phyloP scores from a whole-genome alignment of 257 asterid genomes.

The Jacaranda mimosifolia region DNA sequence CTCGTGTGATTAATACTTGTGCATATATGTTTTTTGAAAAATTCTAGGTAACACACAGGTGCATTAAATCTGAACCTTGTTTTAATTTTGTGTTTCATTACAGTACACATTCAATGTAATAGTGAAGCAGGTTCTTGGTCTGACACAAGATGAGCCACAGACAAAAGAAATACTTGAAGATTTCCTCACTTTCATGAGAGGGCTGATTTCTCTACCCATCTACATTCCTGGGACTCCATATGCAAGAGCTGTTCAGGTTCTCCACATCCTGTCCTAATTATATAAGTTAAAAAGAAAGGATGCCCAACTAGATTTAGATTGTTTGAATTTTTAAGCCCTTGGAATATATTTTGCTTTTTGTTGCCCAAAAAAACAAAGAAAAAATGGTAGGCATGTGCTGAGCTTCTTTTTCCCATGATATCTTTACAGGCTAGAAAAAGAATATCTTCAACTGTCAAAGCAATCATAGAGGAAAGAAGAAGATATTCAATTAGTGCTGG shows the following conservation, averaged over 20 bases:
- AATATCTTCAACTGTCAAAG: slow-evolving; percentile 76
- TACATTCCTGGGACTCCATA: slow-evolving; percentile 82
- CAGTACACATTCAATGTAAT: slow-evolving; percentile 86
- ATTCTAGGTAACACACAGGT: background rate
- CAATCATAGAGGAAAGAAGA: slow-evolving; percentile 83
- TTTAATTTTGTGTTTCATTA: slow-evolving; percentile 1
- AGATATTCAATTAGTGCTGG: slow-evolving; percentile 32
- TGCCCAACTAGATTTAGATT: slow-evolving; percentile 7
- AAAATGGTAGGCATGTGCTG: slow-evolving; percentile 51
- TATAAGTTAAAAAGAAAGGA: background rate
- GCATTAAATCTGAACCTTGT: background rate
- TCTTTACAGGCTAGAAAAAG: slow-evolving; percentile 94
- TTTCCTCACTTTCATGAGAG: slow-evolving; percentile 72
- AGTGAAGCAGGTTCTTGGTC: slow-evolving; percentile 81
- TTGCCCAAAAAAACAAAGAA: background rate
- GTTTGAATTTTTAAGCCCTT: background rate
- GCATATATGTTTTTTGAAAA: too few relatives aligned
- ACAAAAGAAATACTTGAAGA: slow-evolving; percentile 65
- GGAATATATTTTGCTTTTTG: slow-evolving; percentile 22
- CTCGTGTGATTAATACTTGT: too few relatives aligned
- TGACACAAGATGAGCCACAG: slow-evolving; percentile 67
- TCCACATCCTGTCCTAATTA: slow-evolving; percentile 22
- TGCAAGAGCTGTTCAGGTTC: slow-evolving; percentile 86
- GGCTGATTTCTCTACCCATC: slow-evolving; percentile 67
- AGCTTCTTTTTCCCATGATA: slow-evolving; percentile 37